These are phyloP conservation scores for Eragrostis tef DNA, from an alignment of 202 grass and related monocot species.

Conservation along the genomic window DNA sequence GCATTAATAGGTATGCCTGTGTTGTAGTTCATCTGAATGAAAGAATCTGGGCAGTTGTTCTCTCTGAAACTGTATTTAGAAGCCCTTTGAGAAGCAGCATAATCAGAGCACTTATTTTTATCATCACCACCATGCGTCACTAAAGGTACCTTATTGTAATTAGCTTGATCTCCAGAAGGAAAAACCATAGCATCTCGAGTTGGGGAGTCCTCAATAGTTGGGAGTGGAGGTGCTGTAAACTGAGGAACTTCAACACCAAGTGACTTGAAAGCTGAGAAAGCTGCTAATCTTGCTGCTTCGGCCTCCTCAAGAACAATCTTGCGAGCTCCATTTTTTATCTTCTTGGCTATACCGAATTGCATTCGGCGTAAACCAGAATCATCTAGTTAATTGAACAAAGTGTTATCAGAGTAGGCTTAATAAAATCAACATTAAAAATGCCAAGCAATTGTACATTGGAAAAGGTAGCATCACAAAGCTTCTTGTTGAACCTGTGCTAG, in stretches of 20 bases:
- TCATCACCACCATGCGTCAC: constrained; percentile 36
- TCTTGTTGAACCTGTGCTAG: constrained; percentile 2
- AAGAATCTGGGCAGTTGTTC: constrained; percentile 27
- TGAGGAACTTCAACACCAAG: constrained; percentile 89
- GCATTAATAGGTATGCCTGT: constrained; percentile 35
- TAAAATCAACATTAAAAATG: constrained; percentile 15
- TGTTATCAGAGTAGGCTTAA: constrained; percentile 38
- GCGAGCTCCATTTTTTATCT: constrained; percentile 92
- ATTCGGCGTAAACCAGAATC: constrained; percentile 60
- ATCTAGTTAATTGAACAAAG: constrained; percentile 53
- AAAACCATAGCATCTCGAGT: constrained; percentile 40
- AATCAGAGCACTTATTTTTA: constrained; percentile 46
- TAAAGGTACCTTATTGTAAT: constrained; percentile 46
- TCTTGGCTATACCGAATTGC: constrained; percentile 91
- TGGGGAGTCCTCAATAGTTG: constrained; percentile 52
- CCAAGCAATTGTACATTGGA: background rate
- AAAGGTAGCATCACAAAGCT: constrained; percentile 9
- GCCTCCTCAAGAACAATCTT: constrained; percentile 97
- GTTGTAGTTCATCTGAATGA: constrained; percentile 39
- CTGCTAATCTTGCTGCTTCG: constrained; percentile 84
- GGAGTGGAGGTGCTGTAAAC: constrained; percentile 67
- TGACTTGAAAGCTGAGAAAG: constrained; percentile 90
- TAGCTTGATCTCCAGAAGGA: constrained; percentile 49
- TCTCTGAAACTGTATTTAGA: constrained; percentile 40
- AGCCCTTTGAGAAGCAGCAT: constrained; percentile 49